Base-by-base conservation (phyloP, 306 rosid genomes). In the Sesbania bispinosa region DNA sequence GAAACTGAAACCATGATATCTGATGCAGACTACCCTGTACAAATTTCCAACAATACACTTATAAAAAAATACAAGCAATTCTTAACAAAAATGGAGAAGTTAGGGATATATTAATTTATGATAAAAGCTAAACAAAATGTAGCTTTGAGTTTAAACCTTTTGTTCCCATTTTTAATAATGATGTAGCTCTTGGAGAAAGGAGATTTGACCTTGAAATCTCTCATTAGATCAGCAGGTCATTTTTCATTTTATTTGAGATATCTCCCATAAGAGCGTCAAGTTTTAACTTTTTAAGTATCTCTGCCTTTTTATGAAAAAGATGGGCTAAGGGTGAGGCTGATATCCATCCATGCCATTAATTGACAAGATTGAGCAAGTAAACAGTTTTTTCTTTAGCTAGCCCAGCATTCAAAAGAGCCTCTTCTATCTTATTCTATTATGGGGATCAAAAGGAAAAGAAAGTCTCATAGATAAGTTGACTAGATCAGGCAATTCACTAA, bases 1-100 rank as follows among this genome's bases (percentile, higher is more conserved):
- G 92, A 83, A 84, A 90, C 85, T 94, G 98, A 81, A 89, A 94
- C 98, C 98, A 94, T 54, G 97, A 90, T 59, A 90, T 59, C 72
- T 90, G 94, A 81, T 89, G 90, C 75, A 94, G 86, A 77, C 96
- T 86, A 15, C 96, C 95, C 98, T 94, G 84, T 32, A 63, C 64
- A 82, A 45, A 67, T 75, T 62, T 76, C 47, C 69, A 69, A 48
- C 11, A 61, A 13, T 33, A 69, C 7, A 68, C 72, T 63, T 23
- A 54, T 47, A 68, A 43, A 57, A 50, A 64, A 57, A 30, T 24
- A 53, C 30, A 33, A 19, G 39, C 29, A 55, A 71, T 53, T 54
- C 24, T 33, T 24, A 71, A 8, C 47, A 55, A 46, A 63, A 69
- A 29, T 23, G 36, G 7, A 69, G 68, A 7, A 19, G n/a, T 3